These are phyloP conservation scores for Chrysoporthe cubensis DNA, from an alignment of 2,329 filamentous ascomycete genomes.

Conservation along the genomic window DNA sequence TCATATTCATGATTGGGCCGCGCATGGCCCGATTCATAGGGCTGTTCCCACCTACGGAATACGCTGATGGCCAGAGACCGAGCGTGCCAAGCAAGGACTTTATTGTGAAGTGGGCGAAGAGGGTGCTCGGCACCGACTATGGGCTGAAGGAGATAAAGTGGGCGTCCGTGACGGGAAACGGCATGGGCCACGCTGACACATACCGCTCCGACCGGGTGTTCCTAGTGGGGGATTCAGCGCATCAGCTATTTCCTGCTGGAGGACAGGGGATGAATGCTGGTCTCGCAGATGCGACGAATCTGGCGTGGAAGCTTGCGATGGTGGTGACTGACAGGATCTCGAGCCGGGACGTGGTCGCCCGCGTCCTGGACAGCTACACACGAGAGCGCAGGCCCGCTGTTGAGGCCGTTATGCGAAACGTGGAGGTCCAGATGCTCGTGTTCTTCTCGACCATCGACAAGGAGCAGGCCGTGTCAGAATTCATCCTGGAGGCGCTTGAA, in stretches of 20 bases:
- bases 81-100: not conserved
- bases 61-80: not conserved
- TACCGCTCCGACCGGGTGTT: constrained; percentile 55
- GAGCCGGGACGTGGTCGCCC: constrained; percentile 1
- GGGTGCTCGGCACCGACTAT: constrained; percentile 8
- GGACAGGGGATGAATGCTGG: constrained; percentile 64
- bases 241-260: constrained; percentile 59
- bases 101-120: constrained; percentile 5
- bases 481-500: constrained; percentile 18
- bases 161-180: constrained; percentile 18
- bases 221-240: constrained; percentile 60
- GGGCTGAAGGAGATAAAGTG: constrained; percentile 17
- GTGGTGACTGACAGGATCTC: constrained; percentile 2
- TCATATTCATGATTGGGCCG: constrained; percentile 12
- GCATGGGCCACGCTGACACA: constrained; percentile 40
- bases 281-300: constrained; percentile 56
- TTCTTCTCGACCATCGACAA: constrained; percentile 4
- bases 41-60: not conserved
- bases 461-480: constrained; percentile 15
- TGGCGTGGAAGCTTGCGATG: constrained; percentile 55
- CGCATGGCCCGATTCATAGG: constrained; percentile 12
- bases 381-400: constrained; percentile 8
- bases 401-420: constrained; percentile 13
- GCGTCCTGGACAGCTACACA: constrained; percentile 26
- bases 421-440: constrained; percentile 7